These are phyloP conservation scores for Vanrija humicola DNA, from an alignment of 1,284 basidiomycete genomes.

Conservation along the genomic window DNA sequence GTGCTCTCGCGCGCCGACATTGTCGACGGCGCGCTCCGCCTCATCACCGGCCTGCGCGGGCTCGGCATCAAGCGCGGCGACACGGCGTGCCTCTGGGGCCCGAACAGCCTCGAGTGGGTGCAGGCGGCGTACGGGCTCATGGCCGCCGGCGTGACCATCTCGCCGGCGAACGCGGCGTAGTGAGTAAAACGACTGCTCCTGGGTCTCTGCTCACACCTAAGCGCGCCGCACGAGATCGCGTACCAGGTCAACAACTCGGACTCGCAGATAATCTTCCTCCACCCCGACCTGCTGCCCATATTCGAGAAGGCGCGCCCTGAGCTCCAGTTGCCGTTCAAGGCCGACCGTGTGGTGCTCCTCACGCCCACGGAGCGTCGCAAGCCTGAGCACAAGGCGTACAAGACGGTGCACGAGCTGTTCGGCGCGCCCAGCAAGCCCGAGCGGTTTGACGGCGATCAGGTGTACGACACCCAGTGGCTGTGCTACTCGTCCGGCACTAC, in stretches of 20 bases:
- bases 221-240: slow-evolving; percentile 42
- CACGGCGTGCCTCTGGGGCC: slow-evolving; percentile 39
- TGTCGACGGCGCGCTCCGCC: slow-evolving; percentile 56
- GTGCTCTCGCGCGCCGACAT: slow-evolving; percentile 60
- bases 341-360: slow-evolving; percentile 11
- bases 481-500: slow-evolving; percentile 66
- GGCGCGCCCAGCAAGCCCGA: slow-evolving; percentile 4
- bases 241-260: slow-evolving; percentile 54
- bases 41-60: slow-evolving; percentile 56
- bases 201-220: no score
- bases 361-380: background rate
- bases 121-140: slow-evolving; percentile 54
- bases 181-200: no score
- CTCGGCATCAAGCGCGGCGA: slow-evolving; percentile 34
- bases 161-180: slow-evolving; percentile 43
- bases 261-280: slow-evolving; percentile 57
- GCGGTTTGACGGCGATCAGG: slow-evolving; percentile 6
- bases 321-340: slow-evolving; percentile 2
- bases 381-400: slow-evolving; percentile 6
- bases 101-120: slow-evolving; percentile 60
- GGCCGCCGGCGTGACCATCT: slow-evolving; percentile 32
- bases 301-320: slow-evolving; percentile 22
- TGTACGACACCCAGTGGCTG: slow-evolving; percentile 38
- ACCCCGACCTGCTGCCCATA: slow-evolving; percentile 53
- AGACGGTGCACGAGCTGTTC: slow-evolving; percentile 7